Conservation (phyloP, 2,329 filamentous ascomycete species). For the Fusarium armeniacum region DNA sequence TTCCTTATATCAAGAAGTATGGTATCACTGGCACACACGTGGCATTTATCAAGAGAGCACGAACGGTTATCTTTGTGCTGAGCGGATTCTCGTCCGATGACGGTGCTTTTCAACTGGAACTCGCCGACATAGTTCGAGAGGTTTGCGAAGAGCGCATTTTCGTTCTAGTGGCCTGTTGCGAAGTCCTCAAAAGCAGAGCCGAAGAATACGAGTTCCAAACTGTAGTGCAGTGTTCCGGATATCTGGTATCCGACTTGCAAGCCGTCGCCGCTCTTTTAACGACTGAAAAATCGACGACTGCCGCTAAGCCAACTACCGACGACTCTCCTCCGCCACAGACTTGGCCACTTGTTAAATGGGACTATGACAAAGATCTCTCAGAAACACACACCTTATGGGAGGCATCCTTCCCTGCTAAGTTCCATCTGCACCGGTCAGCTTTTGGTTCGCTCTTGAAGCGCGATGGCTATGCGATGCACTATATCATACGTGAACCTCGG, state of each 20-base stretch:
- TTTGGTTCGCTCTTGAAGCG: constrained; percentile 65
- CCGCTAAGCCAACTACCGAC: constrained; percentile 19
- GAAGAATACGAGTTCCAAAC: constrained; percentile 64
- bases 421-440: constrained; percentile 59
- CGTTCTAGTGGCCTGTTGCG: constrained; percentile 67
- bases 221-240: constrained; percentile 64
- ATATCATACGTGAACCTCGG: constrained; percentile 65
- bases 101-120: constrained; percentile 65
- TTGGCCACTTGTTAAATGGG: constrained; percentile 61
- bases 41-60: constrained; percentile 72
- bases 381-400: constrained; percentile 64
- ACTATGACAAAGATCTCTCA: constrained; percentile 56
- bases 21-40: constrained; percentile 76
- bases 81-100: constrained; percentile 62
- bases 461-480: constrained; percentile 70
- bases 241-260: constrained; percentile 63
- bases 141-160: constrained; percentile 64
- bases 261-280: constrained; percentile 67
- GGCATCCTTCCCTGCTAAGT: constrained; percentile 59
- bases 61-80: constrained; percentile 72
- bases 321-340: constrained; percentile 47
- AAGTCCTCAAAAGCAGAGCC: constrained; percentile 57
- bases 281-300: constrained; percentile 51
- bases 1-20: constrained; percentile 75
- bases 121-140: constrained; percentile 61